A percentile compares a stretch with the other conserved stretches of the same genome.
Conservation (phyloP, 441 rosid genomes). For the Euphorbia celastroides region DNA sequence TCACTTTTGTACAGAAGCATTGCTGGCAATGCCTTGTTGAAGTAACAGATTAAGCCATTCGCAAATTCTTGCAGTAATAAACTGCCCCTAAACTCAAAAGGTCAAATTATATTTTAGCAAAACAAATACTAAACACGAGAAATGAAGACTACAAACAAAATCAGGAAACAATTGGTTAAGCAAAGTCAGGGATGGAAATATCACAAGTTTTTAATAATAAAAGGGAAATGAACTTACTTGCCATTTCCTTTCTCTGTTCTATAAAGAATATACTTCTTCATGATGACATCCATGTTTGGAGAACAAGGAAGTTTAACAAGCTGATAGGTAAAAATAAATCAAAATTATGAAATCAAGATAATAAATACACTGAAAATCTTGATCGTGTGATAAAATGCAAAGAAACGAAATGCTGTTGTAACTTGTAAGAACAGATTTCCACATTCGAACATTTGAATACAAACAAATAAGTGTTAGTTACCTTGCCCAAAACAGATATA, state of each 20-base stretch:
- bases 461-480: conserved; percentile 18
- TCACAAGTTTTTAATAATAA: neutral
- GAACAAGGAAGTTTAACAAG: conserved; percentile 75
- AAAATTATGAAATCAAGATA: conserved; percentile 6
- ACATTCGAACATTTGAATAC: neutral
- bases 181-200: no score
- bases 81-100: conserved; percentile 38
- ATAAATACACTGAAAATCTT: no score
- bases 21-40: conserved; percentile 77
- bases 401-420: no score
- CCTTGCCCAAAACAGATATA: conserved; percentile 80
- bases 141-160: neutral
- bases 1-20: conserved; percentile 82
- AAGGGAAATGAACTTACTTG: conserved; percentile 35
- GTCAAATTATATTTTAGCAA: conserved; percentile 2
- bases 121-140: neutral
- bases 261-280: conserved; percentile 54
- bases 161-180: neutral
- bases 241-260: conserved; percentile 45
- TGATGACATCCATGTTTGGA: conserved; percentile 65
- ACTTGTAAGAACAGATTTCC: neutral
- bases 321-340: conserved; percentile 34
- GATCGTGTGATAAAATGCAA: no score
- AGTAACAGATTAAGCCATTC: conserved; percentile 70
- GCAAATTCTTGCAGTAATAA: conserved; percentile 63